Conservation (phyloP, 2,329 filamentous ascomycete species). For the Leptographium radiaticola region DNA sequence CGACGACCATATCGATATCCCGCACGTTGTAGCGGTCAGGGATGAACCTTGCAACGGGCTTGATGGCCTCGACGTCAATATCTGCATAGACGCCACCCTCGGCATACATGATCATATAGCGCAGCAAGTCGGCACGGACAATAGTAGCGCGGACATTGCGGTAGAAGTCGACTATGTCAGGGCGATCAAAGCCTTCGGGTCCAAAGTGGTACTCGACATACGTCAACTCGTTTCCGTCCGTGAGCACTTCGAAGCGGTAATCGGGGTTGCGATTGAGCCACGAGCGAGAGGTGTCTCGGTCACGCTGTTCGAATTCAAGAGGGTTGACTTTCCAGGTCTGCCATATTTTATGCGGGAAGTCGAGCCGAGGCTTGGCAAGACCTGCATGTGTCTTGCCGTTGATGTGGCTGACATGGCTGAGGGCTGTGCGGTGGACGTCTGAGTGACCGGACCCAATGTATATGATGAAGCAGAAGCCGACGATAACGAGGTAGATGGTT, state of each 20-base stretch:
- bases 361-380: slow-evolving; percentile 3
- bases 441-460: neutral
- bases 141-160: slow-evolving; percentile 47
- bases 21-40: slow-evolving; percentile 46
- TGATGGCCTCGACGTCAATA: slow-evolving; percentile 28
- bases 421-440: neutral
- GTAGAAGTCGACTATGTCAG: slow-evolving; percentile 51
- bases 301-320: slow-evolving; percentile 50
- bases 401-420: neutral
- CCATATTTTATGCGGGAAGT: slow-evolving; percentile 59
- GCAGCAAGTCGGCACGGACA: slow-evolving; percentile 52
- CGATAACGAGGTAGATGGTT: slow-evolving; percentile 6
- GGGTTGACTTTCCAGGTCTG: slow-evolving; percentile 65
- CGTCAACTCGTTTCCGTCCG: slow-evolving; percentile 51
- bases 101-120: slow-evolving; percentile 55
- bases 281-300: slow-evolving; percentile 45
- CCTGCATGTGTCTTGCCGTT: neutral
- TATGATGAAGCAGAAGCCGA: slow-evolving; percentile 1
- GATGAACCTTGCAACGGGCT: slow-evolving; percentile 37
- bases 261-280: slow-evolving; percentile 55
- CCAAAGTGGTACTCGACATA: slow-evolving; percentile 60
- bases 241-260: slow-evolving; percentile 56
- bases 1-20: slow-evolving; percentile 60
- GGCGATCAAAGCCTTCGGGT: slow-evolving; percentile 48
- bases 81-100: slow-evolving; percentile 43